Base-by-base conservation (phyloP, 2,329 filamentous ascomycete genomes). In the Clonostachys rhizophaga region DNA sequence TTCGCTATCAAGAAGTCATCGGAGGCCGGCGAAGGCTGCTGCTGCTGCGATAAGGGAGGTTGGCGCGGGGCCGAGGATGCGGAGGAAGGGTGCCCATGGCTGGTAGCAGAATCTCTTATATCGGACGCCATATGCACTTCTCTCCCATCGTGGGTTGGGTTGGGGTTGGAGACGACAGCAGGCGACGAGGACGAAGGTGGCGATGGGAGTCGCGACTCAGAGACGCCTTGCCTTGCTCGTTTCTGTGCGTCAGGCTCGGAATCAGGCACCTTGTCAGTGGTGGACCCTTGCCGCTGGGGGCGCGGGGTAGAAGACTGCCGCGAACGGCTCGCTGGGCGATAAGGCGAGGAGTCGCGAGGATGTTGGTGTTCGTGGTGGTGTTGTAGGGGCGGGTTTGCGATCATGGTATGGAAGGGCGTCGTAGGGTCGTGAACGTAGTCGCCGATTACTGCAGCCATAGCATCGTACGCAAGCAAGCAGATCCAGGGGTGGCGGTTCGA, bases 391-490 rank as follows among this genome's bases (percentile, higher is more conserved):
- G 74, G 65, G 48, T 69, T 66, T 49, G 71, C 68, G 72, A 89
- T 86, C 76, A 84, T 87, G 71, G 76, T 82, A 73, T 83, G 81
- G 69, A 86, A 85, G 69, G 14, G 14, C 14, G 83, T 79, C 58
- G 81, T 76, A 57, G 84, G 76, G 70, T 89, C 84, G 67, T 87
- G 79, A 69, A 84, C 82, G 72, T 84, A 84, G 74, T 92, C 89
- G 66, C 79, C 78, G 57, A 84, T 77, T 67, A 84, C 66, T 68
- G 80, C 74, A 61, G 80, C 81, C 81, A 85, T 84, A 70, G 66
- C 75, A 72, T 71, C 24, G 24, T 10, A 30, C 24, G 24, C 24
- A 30, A 9, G 24, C 24, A 30, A 30, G 24, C 24, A 30, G 9
- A 30, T 30, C 24, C 24, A 30, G 24, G 9, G 24, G 24, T 30